phyloP scores from a whole-genome alignment of 2,329 filamentous ascomycete genomes.

The Orbilia ellipsospora region DNA sequence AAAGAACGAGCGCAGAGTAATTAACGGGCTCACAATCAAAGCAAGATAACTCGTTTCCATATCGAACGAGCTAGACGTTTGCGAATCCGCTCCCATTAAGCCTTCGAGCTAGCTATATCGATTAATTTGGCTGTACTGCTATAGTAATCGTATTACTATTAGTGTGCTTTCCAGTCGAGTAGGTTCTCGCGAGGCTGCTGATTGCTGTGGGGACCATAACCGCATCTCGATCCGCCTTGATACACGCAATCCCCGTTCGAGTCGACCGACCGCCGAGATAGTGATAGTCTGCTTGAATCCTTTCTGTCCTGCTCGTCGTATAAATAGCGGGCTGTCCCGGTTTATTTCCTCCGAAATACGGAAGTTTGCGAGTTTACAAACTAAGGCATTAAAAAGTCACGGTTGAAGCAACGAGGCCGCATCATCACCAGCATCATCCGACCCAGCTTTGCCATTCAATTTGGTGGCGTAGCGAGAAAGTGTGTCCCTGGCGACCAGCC shows the following conservation, averaged over 20 bases:
- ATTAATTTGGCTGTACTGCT: too few relatives aligned
- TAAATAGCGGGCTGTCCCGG: neutral
- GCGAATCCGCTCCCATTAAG: too few relatives aligned
- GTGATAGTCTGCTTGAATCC: slow-evolving; percentile 1
- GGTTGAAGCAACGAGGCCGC: slow-evolving; percentile 25
- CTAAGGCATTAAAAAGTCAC: too few relatives aligned
- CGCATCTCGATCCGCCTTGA: slow-evolving; percentile 46
- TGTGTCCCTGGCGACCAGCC: slow-evolving; percentile 17
- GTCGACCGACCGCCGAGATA: slow-evolving; percentile 1
- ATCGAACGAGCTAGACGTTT: too few relatives aligned
- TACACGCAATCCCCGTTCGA: slow-evolving; percentile 33
- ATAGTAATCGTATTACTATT: too few relatives aligned
- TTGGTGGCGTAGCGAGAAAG: neutral
- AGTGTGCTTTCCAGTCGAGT: neutral
- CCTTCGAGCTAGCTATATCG: too few relatives aligned
- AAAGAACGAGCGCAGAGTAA: too few relatives aligned
- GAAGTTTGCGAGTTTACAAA: slow-evolving; percentile 1
- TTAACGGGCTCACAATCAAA: too few relatives aligned
- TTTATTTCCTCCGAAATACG: slow-evolving; percentile 20
- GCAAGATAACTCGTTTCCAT: too few relatives aligned
- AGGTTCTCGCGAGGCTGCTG: slow-evolving; percentile 23
- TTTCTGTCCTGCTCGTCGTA: slow-evolving; percentile 1
- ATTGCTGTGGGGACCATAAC: slow-evolving; percentile 20
- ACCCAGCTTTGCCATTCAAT: slow-evolving; percentile 27
- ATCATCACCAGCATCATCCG: slow-evolving; percentile 37